Evolutionary conservation across 768 basidiomycete genomes (phyloP), one percentile per base, ranked within the genome.

Genomic region (Kockovaella imperatae): DNA sequence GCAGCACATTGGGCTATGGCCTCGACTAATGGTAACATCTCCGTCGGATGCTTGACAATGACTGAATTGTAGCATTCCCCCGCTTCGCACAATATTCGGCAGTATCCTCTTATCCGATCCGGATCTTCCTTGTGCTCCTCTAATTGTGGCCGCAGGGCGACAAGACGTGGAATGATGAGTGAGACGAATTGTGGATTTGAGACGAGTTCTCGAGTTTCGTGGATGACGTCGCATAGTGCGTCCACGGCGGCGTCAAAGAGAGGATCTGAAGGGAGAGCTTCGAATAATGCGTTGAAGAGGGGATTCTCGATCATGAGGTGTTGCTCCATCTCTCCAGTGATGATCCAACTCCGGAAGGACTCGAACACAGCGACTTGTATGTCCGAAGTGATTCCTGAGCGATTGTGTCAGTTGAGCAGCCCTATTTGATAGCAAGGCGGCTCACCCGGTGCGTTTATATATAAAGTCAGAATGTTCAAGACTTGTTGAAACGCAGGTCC

Each of bases 171-270:
- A 0, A 97, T 82, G 48, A 99, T 83, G 51, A 83, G 75, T 63
- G 95, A 78, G 59, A 97, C 90, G 56, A 86, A 80, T 18, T 79
- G 72, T 81, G 91, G 86, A 64, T 88, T 90, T 25, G 96, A 93
- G 52, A 93, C 85, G 25, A 95, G 78, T 71, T 99, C 95, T 72
- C 96, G 91, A 0, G 95, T 97, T 70, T 99, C 95, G 71, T 97
- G 95, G 45, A 97, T 88, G 60, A 96, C 74, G 67, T 95, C 89
- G 70, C 87, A 91, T 50, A 97, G 77, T 29, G 87, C 83, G 51
- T 95, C 86, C 31, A 91, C 87, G 1, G 89, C 91, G 5, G 83
- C 71, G 60, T 99, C 95, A 67, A 97, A 97, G n/a, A 97, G 77
- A 35, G 81, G 79, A 15, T 91, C 86, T 3, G 83, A 83, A 3